Percentiles rank a stretch among this genome's conserved stretches.
phyloP scores from a whole-genome alignment of 176 grass and related monocot genomes.

The Carex parvula region DNA sequence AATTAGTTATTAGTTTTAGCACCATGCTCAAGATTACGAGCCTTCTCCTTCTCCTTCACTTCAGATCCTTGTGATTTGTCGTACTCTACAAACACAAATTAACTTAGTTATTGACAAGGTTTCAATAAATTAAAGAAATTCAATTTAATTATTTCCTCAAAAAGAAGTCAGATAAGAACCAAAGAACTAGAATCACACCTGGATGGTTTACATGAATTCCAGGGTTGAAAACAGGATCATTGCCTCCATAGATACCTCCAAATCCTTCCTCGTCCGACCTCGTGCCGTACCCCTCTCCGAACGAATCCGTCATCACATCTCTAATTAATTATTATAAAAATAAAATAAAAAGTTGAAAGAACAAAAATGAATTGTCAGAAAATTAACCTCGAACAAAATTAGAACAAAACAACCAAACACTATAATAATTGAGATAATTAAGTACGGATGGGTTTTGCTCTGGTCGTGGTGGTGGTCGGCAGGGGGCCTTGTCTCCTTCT shows the following conservation, averaged over 20 bases:
- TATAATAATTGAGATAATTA: not conserved
- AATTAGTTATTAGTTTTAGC: not conserved
- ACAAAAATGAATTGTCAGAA: not conserved
- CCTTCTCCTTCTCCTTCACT: conserved; percentile 82
- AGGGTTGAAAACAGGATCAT: conserved; percentile 24
- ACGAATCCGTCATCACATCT: conserved; percentile 67
- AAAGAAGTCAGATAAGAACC: not conserved
- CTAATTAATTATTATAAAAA: conserved; percentile 18
- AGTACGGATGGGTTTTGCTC: not conserved
- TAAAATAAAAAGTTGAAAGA: no score
- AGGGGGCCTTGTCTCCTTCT: not conserved
- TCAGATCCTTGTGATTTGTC: conserved; percentile 55
- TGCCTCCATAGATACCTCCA: conserved; percentile 47
- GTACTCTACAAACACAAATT: conserved; percentile 34
- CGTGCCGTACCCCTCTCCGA: conserved; percentile 71
- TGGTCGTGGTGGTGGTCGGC: not conserved
- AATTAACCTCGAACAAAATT: not conserved
- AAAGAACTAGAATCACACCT: conserved; percentile 27
- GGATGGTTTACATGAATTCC: conserved; percentile 34
- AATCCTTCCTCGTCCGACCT: conserved; percentile 76
- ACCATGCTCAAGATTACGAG: conserved; percentile 24
- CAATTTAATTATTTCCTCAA: no score
- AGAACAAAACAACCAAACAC: not conserved
- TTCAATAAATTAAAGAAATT: no score
- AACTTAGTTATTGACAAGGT: not conserved